phyloP scores from a whole-genome alignment of 177 flowering plant species.

The Vitis hybrid region DNA sequence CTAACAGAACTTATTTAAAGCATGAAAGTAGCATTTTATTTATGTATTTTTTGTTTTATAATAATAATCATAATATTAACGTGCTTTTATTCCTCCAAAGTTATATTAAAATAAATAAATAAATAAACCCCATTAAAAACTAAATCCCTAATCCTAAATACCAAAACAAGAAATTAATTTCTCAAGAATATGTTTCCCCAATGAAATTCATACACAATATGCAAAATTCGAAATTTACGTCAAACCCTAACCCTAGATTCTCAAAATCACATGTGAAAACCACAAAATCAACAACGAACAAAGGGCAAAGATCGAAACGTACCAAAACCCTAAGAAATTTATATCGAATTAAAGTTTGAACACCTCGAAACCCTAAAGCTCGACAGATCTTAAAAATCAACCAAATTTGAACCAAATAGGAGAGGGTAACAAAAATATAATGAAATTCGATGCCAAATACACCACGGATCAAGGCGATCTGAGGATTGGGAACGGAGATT shows the following conservation, averaged over 20 bases:
- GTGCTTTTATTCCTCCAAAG: too few relatives aligned
- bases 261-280: conserved; percentile 3
- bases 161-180: neutral
- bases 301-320: neutral
- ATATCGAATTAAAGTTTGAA: neutral
- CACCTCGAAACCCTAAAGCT: conserved; percentile 26
- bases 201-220: neutral
- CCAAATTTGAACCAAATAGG: neutral
- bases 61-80: too few relatives aligned
- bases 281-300: conserved; percentile 3
- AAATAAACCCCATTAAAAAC: neutral
- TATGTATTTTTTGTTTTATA: too few relatives aligned
- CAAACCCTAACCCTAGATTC: conserved; percentile 30
- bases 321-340: conserved; percentile 12
- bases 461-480: conserved; percentile 4
- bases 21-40: too few relatives aligned
- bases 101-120: too few relatives aligned
- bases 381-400: neutral
- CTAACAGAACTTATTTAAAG: too few relatives aligned
- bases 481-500: neutral
- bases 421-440: conserved; percentile 4
- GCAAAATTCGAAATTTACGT: neutral
- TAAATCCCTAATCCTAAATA: neutral
- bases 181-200: neutral
- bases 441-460: neutral